Evolutionary conservation across 1,284 basidiomycete genomes (phyloP), one percentile per base, ranked within the genome.

Genomic region (Mycosarcoma maydis): DNA sequence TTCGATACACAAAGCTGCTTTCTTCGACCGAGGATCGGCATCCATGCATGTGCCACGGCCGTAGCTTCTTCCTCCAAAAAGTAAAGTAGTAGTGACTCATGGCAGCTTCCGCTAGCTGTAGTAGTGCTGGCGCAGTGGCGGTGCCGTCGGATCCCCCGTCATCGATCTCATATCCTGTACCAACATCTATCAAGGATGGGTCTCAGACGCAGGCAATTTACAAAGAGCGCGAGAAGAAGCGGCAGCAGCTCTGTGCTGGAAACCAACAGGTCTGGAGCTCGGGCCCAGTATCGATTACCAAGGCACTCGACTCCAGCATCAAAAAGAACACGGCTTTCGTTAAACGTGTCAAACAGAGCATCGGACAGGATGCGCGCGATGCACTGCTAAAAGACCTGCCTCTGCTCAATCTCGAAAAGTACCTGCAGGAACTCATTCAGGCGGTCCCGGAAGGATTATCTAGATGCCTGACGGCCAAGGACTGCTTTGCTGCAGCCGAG

Each of bases 351-450:
- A 69, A 72, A 22, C 75, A 77, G 45, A 59, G 73, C 33, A 60
- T 80, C 11, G 67, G 69, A 7, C 57, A 52, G 13, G 80, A 81
- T 30, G 57, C 61, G 0, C 65, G 95, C 19, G 77, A 78, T 6
- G 51, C 59, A 32, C 57, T 80, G 2, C 39, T 80, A 37, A 73
- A 94, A 83, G 96, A 99, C 77, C 88, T 96, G 65, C 89, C 92
- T 60, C 86, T 89, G 0, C 86, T 99, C 41, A 90, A 92, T 4
- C 85, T 99, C 43, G 92, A 93, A 83, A 98, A 97, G 83, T 98
- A 99, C 81, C 86, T 95, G 48, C 94, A 97, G 75, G 96, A 99
- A 83, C 90, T 98, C 62, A 90, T 91, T 1, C 88, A 89, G 11
- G 94, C 93, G 2, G 85, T 90, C 0, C 84, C 92, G 0, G 96